Conservation (phyloP, 129 eudicot genomes). For the Mikania micrantha region DNA sequence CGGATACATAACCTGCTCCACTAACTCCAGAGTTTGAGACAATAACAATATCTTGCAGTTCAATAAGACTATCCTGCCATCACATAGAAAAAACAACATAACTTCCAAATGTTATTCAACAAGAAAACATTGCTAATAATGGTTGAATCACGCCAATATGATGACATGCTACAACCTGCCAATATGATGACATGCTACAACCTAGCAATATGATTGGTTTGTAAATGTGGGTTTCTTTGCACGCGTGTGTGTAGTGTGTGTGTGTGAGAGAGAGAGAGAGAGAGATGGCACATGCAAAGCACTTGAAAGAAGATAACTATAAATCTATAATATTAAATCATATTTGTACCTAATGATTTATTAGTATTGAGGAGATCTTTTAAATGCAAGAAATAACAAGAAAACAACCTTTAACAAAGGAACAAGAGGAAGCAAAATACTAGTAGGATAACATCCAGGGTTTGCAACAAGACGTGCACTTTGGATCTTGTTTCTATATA, state of each 20-base stretch:
- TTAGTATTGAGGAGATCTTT: background rate
- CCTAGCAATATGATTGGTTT: background rate
- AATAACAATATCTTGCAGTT: constrained; percentile 56
- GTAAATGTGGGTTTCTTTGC: background rate
- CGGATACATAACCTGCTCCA: constrained; percentile 73
- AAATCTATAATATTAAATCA: no score
- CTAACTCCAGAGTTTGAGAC: constrained; percentile 98
- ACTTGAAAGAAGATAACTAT: background rate
- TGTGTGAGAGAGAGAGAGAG: no score
- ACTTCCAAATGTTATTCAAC: background rate
- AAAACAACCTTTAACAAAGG: constrained; percentile 75
- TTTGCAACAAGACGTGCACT: constrained; percentile 89
- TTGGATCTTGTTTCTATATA: constrained; percentile 62
- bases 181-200: background rate
- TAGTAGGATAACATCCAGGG: constrained; percentile 98
- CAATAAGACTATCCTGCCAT: constrained; percentile 70
- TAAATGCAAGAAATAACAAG: background rate
- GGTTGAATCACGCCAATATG: background rate
- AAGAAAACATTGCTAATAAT: background rate
- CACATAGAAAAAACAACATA: background rate
- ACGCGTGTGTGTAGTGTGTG: background rate
- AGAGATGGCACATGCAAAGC: background rate
- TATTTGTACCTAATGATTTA: background rate
- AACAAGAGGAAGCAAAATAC: constrained; percentile 82
- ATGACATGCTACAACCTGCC: background rate